Percentiles rank a stretch among this genome's conserved stretches.
Evolutionary conservation across 179 eudicot species (phyloP).

Genomic region (Amaranthus tricolor): DNA sequence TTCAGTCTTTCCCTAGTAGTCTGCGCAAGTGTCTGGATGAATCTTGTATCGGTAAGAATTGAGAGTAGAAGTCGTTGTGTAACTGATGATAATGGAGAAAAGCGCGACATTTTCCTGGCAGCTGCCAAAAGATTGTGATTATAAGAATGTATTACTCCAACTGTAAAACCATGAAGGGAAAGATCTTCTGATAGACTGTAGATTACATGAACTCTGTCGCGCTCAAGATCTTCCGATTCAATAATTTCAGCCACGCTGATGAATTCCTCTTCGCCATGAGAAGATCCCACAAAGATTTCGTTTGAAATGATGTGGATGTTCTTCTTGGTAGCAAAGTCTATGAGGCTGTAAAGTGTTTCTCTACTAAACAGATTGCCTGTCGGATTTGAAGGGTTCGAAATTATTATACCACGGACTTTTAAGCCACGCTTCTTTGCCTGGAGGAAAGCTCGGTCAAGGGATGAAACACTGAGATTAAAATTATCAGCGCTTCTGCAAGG

Average conservation of each 20-base stretch:
- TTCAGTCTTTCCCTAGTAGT: slow-evolving; percentile 52
- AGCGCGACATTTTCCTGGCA: slow-evolving; percentile 61
- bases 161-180: slow-evolving; percentile 52
- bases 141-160: slow-evolving; percentile 58
- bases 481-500: slow-evolving; percentile 89
- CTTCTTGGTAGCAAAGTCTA: slow-evolving; percentile 86
- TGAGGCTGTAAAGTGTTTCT: slow-evolving; percentile 60
- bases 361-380: slow-evolving; percentile 54
- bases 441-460: slow-evolving; percentile 73
- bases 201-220: slow-evolving; percentile 63
- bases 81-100: slow-evolving; percentile 58
- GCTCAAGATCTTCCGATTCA: slow-evolving; percentile 59
- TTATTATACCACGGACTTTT: slow-evolving; percentile 68
- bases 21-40: slow-evolving; percentile 40
- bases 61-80: slow-evolving; percentile 57
- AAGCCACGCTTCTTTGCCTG: slow-evolving; percentile 86
- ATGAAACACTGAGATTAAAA: slow-evolving; percentile 49
- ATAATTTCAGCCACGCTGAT: slow-evolving; percentile 69
- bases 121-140: slow-evolving; percentile 57
- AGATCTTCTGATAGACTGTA: slow-evolving; percentile 77
- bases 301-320: slow-evolving; percentile 77
- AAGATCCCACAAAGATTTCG: slow-evolving; percentile 59
- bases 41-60: slow-evolving; percentile 60
- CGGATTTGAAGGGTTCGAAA: slow-evolving; percentile 81
- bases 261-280: slow-evolving; percentile 50